Conservation (phyloP, 2,329 filamentous ascomycete species). For the Epichloe gansuensis region DNA sequence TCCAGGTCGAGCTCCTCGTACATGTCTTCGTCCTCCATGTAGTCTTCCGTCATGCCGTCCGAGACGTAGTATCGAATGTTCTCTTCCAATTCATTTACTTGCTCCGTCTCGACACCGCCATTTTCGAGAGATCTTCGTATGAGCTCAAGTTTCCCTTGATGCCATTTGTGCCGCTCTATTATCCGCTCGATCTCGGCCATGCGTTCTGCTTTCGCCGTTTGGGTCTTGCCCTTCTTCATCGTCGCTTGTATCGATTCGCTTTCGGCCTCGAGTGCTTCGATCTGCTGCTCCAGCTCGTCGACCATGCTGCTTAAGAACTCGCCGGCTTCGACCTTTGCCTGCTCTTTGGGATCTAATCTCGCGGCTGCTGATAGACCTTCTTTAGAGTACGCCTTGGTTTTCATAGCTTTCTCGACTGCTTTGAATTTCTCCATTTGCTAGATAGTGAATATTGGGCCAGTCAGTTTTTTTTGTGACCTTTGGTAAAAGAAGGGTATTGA, state of each 20-base stretch:
- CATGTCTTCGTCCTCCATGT: constrained; percentile 84
- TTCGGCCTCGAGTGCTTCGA: constrained; percentile 86
- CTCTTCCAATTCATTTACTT: constrained; percentile 81
- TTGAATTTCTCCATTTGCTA: constrained; percentile 99
- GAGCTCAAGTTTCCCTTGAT: constrained; percentile 83
- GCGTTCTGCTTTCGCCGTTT: constrained; percentile 69
- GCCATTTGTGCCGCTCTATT: constrained; percentile 93
- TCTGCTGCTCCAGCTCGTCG: constrained; percentile 85
- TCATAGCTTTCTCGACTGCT: constrained; percentile 99
- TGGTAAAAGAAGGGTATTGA: too few species aligned
- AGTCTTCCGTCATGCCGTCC: constrained; percentile 78
- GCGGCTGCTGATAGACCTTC: constrained; percentile 85
- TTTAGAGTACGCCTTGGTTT: constrained; percentile 98
- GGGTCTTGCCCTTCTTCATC: constrained; percentile 91
- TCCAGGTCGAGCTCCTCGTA: constrained; percentile 91
- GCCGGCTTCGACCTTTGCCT: constrained; percentile 78
- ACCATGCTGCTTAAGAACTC: constrained; percentile 81
- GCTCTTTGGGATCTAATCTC: constrained; percentile 94
- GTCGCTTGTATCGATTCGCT: constrained; percentile 73
- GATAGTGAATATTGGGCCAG: constrained; percentile 7
- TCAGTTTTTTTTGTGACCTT: neutral
- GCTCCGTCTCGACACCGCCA: constrained; percentile 73
- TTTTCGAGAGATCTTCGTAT: constrained; percentile 86
- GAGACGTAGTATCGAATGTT: constrained; percentile 91
- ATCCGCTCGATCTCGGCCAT: constrained; percentile 73